Percentiles rank a stretch among this genome's conserved stretches.
Evolutionary conservation across 2,329 filamentous ascomycete species (phyloP).

Genomic region (Ceratocystis cubensis): DNA sequence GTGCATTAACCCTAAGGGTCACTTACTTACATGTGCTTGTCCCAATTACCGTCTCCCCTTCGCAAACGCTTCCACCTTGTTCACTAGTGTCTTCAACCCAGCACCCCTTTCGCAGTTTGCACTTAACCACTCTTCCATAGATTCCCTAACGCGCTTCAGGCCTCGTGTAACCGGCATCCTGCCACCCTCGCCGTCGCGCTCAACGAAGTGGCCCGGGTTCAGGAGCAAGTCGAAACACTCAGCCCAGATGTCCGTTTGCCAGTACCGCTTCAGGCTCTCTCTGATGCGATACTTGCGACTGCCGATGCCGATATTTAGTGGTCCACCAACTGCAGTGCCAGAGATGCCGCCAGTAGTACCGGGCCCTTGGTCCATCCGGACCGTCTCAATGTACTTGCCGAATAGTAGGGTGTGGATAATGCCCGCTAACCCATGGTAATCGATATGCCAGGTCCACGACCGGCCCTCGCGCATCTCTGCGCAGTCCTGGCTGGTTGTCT

Average conservation of each 20-base stretch:
- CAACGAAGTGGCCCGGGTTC: constrained; percentile 61
- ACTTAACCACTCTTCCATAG: constrained; percentile 76
- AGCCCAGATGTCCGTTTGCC: constrained; percentile 85
- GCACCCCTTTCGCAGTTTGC: constrained; percentile 70
- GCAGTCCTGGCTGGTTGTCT: constrained; percentile 75
- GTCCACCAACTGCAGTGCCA: constrained; percentile 38
- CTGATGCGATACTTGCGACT: constrained; percentile 65
- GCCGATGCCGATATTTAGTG: constrained; percentile 35
- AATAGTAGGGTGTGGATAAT: constrained; percentile 82
- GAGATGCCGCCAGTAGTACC: constrained; percentile 37
- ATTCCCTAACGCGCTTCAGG: constrained; percentile 55
- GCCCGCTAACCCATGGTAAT: constrained; percentile 86
- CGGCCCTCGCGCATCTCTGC: constrained; percentile 88
- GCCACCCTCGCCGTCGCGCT: constrained; percentile 37
- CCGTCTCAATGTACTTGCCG: constrained; percentile 85
- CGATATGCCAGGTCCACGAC: constrained; percentile 95
- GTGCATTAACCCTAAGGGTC: background rate
- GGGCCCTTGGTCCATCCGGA: constrained; percentile 38
- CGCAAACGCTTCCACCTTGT: constrained; percentile 45
- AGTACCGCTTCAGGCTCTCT: constrained; percentile 83
- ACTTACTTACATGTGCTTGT: background rate
- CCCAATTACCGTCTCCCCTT: constrained; percentile 26
- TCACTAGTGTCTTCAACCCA: constrained; percentile 56
- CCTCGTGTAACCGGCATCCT: constrained; percentile 61
- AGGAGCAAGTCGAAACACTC: constrained; percentile 74